These are phyloP conservation scores for Vitis hybrid DNA, from an alignment of 177 flowering plant genomes.

Conservation along the genomic window DNA sequence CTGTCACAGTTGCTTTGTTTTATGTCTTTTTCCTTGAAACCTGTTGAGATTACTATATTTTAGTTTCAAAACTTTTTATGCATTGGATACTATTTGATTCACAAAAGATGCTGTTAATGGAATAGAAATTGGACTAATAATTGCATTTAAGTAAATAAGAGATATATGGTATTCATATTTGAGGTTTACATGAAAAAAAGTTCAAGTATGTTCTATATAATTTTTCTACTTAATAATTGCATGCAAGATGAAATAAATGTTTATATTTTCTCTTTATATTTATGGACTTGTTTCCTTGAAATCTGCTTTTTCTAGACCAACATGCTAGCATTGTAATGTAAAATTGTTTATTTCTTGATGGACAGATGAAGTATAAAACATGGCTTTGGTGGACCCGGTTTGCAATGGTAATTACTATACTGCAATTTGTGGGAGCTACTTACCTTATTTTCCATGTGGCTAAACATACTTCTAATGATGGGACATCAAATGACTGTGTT, in stretches of 20 bases:
- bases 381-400: slow-evolving; percentile 87
- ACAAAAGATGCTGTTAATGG: too few relatives aligned
- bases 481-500: slow-evolving; percentile 37
- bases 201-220: slow-evolving; percentile 4
- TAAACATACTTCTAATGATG: slow-evolving; percentile 33
- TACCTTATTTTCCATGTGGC: slow-evolving; percentile 45
- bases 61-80: too few relatives aligned
- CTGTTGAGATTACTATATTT: too few relatives aligned
- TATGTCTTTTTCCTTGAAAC: too few relatives aligned
- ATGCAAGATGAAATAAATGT: background rate
- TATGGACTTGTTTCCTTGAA: background rate
- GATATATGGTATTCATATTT: too few relatives aligned
- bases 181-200: too few relatives aligned
- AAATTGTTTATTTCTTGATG: slow-evolving; percentile 16
- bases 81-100: too few relatives aligned
- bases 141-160: too few relatives aligned
- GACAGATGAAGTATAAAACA: slow-evolving; percentile 60
- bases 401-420: slow-evolving; percentile 43
- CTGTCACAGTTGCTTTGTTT: too few relatives aligned
- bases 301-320: background rate
- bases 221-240: background rate
- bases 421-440: slow-evolving; percentile 58
- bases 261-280: background rate
- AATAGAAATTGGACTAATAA: too few relatives aligned
- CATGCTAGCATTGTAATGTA: background rate